Conservation (phyloP, 495 filamentous ascomycete species). For the Podospora sp. region DNA sequence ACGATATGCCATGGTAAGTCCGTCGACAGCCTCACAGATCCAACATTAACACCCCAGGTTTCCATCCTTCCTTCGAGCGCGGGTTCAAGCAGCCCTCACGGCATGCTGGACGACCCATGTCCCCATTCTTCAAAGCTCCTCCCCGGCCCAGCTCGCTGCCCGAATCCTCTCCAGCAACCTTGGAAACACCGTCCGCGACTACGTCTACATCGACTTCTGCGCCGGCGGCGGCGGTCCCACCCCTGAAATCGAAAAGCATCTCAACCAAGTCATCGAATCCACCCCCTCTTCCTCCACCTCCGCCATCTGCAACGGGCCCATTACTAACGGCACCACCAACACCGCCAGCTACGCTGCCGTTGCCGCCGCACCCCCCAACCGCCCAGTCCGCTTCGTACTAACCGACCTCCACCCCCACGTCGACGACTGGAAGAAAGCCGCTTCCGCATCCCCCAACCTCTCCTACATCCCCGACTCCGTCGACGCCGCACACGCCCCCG, state of each 20-base stretch:
- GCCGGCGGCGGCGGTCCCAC: conserved; percentile 73
- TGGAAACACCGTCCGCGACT: conserved; percentile 39
- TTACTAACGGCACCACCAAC: conserved; percentile 29
- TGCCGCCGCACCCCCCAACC: conserved; percentile 20
- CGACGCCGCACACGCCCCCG: conserved; percentile 61
- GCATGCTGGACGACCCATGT: conserved; percentile 50
- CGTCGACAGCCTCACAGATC: not conserved
- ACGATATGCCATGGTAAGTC: conserved; percentile 55
- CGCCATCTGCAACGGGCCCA: conserved; percentile 13
- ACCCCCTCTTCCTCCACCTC: not conserved
- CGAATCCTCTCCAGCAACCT: conserved; percentile 50
- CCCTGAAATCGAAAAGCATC: conserved; percentile 59
- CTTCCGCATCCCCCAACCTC: conserved; percentile 52
- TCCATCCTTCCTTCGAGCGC: conserved; percentile 52
- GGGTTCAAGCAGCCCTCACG: conserved; percentile 56
- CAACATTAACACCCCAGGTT: conserved; percentile 43
- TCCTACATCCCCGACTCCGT: conserved; percentile 59
- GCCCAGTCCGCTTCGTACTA: conserved; percentile 62
- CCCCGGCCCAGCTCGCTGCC: conserved; percentile 51
- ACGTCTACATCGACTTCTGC: conserved; percentile 72
- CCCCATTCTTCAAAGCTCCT: conserved; percentile 48
- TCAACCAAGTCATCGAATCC: conserved; percentile 49
- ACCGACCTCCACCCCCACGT: conserved; percentile 71
- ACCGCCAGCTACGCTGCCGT: conserved; percentile 11
- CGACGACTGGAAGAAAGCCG: conserved; percentile 59